Percentiles rank a stretch among this genome's conserved stretches.
Evolutionary conservation across 352 stramenopile species (phyloP).

Genomic region (Globisporangium lucens): DNA sequence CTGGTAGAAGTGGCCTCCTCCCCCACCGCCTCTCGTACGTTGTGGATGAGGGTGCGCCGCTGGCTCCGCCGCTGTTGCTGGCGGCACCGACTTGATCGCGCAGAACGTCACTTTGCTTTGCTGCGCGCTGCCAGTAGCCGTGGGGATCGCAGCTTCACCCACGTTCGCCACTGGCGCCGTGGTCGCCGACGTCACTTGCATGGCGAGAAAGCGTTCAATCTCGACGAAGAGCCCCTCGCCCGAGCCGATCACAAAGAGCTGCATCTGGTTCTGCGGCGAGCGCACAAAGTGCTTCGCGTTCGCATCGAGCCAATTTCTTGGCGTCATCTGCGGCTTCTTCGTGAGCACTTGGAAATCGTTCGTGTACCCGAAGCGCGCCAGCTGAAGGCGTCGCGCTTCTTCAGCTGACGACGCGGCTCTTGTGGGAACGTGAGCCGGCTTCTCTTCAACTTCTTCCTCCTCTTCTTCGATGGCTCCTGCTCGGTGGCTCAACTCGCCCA

Average conservation of each 20-base stretch:
- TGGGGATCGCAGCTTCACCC: slow-evolving; percentile 53
- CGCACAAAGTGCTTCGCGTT: slow-evolving; percentile 38
- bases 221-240: slow-evolving; percentile 67
- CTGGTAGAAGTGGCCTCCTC: slow-evolving; percentile 31
- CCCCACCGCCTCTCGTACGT: not conserved
- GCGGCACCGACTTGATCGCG: slow-evolving; percentile 51
- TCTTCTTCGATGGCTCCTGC: not conserved
- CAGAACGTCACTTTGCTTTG: slow-evolving; percentile 72
- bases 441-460: slow-evolving; percentile 2
- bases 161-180: slow-evolving; percentile 20
- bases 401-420: not conserved
- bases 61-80: slow-evolving; percentile 7
- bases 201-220: slow-evolving; percentile 55
- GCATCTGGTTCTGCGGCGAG: slow-evolving; percentile 62
- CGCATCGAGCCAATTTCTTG: slow-evolving; percentile 45
- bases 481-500: slow-evolving; percentile 5
- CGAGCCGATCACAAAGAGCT: slow-evolving; percentile 79
- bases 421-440: not conserved
- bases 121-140: slow-evolving; percentile 26
- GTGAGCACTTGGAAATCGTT: slow-evolving; percentile 53
- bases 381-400: slow-evolving; percentile 2
- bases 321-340: slow-evolving; percentile 37
- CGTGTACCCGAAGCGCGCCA: slow-evolving; percentile 36
- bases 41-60: slow-evolving; percentile 11
- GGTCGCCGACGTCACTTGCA: slow-evolving; percentile 55